Evolutionary conservation across 1,284 basidiomycete genomes (phyloP), one percentile per base, ranked within the genome.

Genomic region (Salmacisia buchloeana): DNA sequence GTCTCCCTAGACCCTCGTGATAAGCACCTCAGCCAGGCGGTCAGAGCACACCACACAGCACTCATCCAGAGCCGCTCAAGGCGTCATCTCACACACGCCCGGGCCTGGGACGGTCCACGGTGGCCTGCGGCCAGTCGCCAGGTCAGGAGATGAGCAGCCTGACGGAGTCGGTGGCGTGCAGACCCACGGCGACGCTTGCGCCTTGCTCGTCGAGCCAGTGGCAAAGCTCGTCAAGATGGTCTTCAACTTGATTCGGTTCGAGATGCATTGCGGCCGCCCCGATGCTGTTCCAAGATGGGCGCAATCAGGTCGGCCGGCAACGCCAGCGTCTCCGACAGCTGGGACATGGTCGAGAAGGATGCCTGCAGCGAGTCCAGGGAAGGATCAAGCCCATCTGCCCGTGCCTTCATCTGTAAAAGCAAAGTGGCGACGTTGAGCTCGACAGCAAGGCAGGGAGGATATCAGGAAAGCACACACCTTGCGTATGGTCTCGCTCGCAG

Each of bases 401-500:
- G 65, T 56, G 46, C 36, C 57, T 74, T 69, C 67, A 78, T 72
- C 60, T 65, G 59, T 4, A 34, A 1, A 9, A 36, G 18, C 2
- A 34, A 9, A n/a, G 29, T 43, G 6, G 35, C 23, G 25, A 33
- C 12, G 23, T 31, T n/a, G 21, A 18, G 36, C n/a, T 18, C 38
- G 58, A 9, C 4, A 41, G 13, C 38, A 15, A 1, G 7, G 25
- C 13, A 66, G 46, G 6, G 33, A 41, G 18, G 38, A 54, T 34
- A 65, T 29, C 4, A 60, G 61, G 2, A 7, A 5, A 27, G 34
- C 39, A 78, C 86, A 46, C 81, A 92, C 91, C 25, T 88, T 86
- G 64, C 87, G 86, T 67, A 94, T 94, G 5, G 92, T 94, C 73
- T 92, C 91, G 69, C 89, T 91, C 1, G 92, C 92, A 1, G 90